These are phyloP conservation scores for Ophiocordyceps sinensis DNA, from an alignment of 2,329 filamentous ascomycete genomes.

Conservation along the genomic window DNA sequence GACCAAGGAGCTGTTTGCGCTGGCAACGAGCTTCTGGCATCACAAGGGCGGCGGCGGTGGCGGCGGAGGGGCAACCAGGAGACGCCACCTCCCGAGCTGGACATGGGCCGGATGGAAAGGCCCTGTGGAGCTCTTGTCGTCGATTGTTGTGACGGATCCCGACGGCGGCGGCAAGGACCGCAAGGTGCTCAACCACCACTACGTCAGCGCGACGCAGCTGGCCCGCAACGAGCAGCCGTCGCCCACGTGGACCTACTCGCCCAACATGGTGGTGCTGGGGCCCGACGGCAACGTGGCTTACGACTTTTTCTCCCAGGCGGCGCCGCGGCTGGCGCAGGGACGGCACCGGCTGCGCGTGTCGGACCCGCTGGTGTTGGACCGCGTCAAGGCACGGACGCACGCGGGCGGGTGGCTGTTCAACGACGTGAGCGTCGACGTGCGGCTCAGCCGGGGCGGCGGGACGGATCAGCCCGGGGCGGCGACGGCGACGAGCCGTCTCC, in stretches of 20 bases:
- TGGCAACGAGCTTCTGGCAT: conserved; percentile 22
- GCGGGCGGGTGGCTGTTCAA: conserved; percentile 19
- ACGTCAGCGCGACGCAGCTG: conserved; percentile 18
- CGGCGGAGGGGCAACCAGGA: conserved; percentile 8
- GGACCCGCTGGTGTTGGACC: conserved; percentile 18
- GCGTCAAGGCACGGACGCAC: conserved; percentile 18
- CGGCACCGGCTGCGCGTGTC: conserved; percentile 17
- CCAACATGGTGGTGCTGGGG: conserved; percentile 14
- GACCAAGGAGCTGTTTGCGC: conserved; percentile 17
- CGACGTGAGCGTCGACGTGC: conserved; percentile 18
- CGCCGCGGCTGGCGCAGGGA: conserved; percentile 10
- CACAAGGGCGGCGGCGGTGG: conserved; percentile 10
- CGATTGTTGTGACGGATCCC: conserved; percentile 16
- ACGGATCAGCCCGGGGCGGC: neutral
- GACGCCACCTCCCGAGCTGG: conserved; percentile 20
- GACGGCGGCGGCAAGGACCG: conserved; percentile 13
- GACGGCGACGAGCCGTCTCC: conserved; percentile 9
- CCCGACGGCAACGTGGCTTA: conserved; percentile 15
- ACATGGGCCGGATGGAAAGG: conserved; percentile 22
- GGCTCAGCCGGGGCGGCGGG: conserved; percentile 12
- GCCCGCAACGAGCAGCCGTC: conserved; percentile 17
- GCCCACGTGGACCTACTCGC: conserved; percentile 18
- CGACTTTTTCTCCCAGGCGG: conserved; percentile 12
- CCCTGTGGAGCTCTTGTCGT: conserved; percentile 18
- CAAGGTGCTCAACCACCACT: conserved; percentile 20